Conservation (phyloP, 345 rosid genomes). For the Melaleuca quinquenervia region DNA sequence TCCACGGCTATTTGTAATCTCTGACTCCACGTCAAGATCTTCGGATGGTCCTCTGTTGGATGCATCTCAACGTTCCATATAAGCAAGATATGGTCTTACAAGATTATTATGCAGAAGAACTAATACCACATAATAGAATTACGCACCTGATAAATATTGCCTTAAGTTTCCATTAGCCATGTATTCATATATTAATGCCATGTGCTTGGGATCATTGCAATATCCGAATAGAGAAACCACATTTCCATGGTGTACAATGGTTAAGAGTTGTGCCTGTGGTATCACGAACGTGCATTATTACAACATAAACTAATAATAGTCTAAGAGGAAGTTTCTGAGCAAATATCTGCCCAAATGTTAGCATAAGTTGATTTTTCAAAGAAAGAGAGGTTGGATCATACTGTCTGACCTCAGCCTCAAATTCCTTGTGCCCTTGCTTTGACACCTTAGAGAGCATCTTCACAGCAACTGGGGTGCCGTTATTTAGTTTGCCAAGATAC, state of each 20-base stretch:
- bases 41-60: neutral
- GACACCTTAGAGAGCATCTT: slow-evolving; percentile 17
- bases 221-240: slow-evolving; percentile 17
- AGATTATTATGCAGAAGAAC: neutral
- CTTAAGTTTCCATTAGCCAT: slow-evolving; percentile 22
- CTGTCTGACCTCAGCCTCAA: slow-evolving; percentile 13
- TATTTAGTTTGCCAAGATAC: slow-evolving; percentile 3
- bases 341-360: neutral
- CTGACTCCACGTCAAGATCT: neutral
- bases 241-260: slow-evolving; percentile 17
- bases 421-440: slow-evolving; percentile 16
- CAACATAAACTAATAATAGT: rapidly evolving
- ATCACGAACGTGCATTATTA: neutral
- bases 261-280: slow-evolving; percentile 8
- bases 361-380: neutral
- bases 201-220: slow-evolving; percentile 9
- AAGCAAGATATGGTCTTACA: neutral
- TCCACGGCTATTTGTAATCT: slow-evolving; percentile 31
- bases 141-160: slow-evolving; percentile 15
- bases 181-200: slow-evolving; percentile 23
- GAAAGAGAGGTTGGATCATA: neutral
- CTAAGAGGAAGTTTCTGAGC: neutral
- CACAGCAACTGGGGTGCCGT: slow-evolving; percentile 12
- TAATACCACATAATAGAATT: neutral
- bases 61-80: too few species aligned